Evolutionary conservation across 2,329 filamentous ascomycete genomes (phyloP).

Genomic region (Reticulascus tulasneorum): DNA sequence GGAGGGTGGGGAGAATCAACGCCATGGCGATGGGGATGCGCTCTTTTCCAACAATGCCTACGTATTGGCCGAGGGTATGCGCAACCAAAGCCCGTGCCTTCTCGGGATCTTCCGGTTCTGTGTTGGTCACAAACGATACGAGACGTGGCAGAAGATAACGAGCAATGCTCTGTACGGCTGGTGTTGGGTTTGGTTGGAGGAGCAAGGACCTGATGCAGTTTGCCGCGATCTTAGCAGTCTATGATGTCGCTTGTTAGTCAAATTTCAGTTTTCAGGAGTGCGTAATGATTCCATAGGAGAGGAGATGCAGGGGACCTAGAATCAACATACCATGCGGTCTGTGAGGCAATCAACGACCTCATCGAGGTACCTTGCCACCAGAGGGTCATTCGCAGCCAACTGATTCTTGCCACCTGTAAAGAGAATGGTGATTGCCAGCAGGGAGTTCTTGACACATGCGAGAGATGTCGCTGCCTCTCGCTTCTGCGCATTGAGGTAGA

Average conservation of each 20-base stretch:
- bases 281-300: not conserved
- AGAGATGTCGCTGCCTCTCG: slow-evolving; percentile 72
- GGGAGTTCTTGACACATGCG: slow-evolving; percentile 85
- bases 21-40: slow-evolving; percentile 62
- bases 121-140: slow-evolving; percentile 68
- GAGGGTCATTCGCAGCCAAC: slow-evolving; percentile 69
- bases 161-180: slow-evolving; percentile 69
- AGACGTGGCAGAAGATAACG: slow-evolving; percentile 72
- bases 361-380: slow-evolving; percentile 70
- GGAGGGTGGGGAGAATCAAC: slow-evolving; percentile 71
- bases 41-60: slow-evolving; percentile 42
- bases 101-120: slow-evolving; percentile 72
- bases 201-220: slow-evolving; percentile 86
- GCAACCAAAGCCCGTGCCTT: slow-evolving; percentile 66
- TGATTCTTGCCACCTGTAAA: slow-evolving; percentile 75
- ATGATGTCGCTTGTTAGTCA: slow-evolving; percentile 6
- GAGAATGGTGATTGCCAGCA: slow-evolving; percentile 83
- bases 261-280: not conserved
- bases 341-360: slow-evolving; percentile 82
- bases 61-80: slow-evolving; percentile 72
- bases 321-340: slow-evolving; percentile 68
- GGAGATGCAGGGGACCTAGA: slow-evolving; percentile 1
- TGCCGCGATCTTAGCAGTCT: slow-evolving; percentile 84
- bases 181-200: slow-evolving; percentile 57
- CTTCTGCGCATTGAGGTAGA: slow-evolving; percentile 72